phyloP scores from a whole-genome alignment of 2,329 filamentous ascomycete species.

The Penicillium capsulatum region DNA sequence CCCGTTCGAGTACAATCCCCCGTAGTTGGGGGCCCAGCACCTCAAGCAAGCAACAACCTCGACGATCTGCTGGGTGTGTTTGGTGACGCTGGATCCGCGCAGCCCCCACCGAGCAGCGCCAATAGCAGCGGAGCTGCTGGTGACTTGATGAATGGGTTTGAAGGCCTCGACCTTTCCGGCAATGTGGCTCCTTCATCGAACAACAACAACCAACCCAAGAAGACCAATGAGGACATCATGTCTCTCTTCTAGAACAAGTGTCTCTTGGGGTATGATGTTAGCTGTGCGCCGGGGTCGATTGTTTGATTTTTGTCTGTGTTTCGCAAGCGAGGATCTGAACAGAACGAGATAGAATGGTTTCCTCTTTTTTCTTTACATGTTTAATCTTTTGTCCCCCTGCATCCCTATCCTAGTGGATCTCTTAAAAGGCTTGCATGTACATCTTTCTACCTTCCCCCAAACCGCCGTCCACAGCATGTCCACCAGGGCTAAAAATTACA shows the following conservation, averaged over 20 bases:
- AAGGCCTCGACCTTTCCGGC: constrained; percentile 69
- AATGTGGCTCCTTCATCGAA: constrained; percentile 26
- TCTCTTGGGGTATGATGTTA: constrained; percentile 11
- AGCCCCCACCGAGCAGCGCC: constrained; percentile 31
- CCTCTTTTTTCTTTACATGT: constrained; percentile 17
- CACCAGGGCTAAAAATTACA: too few species aligned
- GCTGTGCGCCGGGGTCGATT: constrained; percentile 6
- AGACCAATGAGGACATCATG: constrained; percentile 54
- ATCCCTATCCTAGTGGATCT: constrained; percentile 13
- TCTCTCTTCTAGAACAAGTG: constrained; percentile 51
- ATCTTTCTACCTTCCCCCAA: constrained; percentile 10
- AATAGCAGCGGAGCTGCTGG: constrained; percentile 33
- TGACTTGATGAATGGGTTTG: constrained; percentile 78
- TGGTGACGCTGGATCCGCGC: constrained; percentile 46
- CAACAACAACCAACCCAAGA: constrained; percentile 36
- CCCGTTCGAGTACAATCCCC: constrained; percentile 50
- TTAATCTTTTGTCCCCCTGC: constrained; percentile 14
- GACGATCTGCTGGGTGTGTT: constrained; percentile 77
- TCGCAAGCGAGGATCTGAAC: constrained; percentile 23
- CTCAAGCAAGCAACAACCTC: constrained; percentile 55
- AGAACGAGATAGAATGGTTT: constrained; percentile 24
- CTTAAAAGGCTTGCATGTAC: constrained; percentile 21
- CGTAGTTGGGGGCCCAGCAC: constrained; percentile 32
- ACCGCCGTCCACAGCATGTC: constrained; percentile 4
- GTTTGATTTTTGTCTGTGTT: constrained; percentile 21